A percentile compares a stretch with the other conserved stretches of the same genome.
These are phyloP conservation scores for Thalia dealbata DNA, from an alignment of 176 grass and related monocot species.

Conservation along the genomic window DNA sequence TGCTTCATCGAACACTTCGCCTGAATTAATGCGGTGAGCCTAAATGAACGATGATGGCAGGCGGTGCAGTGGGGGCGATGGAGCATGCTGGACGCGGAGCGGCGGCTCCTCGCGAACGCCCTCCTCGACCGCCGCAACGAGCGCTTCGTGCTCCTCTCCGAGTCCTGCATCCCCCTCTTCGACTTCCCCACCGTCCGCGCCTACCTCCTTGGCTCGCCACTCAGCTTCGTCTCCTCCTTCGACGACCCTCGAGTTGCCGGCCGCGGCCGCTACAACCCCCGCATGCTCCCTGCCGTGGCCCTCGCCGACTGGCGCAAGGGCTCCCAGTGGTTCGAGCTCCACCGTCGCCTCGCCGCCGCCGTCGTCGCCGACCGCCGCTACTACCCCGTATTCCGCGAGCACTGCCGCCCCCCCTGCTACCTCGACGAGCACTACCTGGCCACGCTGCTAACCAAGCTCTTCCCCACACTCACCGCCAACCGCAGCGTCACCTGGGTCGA, in stretches of 20 bases:
- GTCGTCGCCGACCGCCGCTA: conserved; percentile 23
- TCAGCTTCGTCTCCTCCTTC: conserved; percentile 33
- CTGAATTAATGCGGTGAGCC: no score
- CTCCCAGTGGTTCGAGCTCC: conserved; percentile 36
- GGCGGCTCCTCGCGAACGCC: conserved; percentile 32
- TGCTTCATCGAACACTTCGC: no score
- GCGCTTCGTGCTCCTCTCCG: conserved; percentile 29
- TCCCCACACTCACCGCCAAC: conserved; percentile 15
- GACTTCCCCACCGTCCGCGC: conserved; percentile 20
- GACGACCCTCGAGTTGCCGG: conserved; percentile 23
- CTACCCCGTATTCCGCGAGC: conserved; percentile 19
- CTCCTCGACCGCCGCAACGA: conserved; percentile 31
- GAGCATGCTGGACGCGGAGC: conserved; percentile 35
- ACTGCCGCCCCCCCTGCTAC: conserved; percentile 28
- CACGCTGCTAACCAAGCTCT: conserved; percentile 24
- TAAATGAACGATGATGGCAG: neutral
- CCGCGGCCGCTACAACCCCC: conserved; percentile 27
- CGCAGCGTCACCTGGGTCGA: conserved; percentile 27
- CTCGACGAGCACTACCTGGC: conserved; percentile 37
- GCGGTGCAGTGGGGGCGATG: conserved; percentile 19
- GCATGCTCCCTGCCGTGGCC: conserved; percentile 22
- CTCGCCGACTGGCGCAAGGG: conserved; percentile 36
- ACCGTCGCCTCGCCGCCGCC: conserved; percentile 14
- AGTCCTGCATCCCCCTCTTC: conserved; percentile 39
- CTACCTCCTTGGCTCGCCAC: conserved; percentile 16